Conservation (phyloP, 495 filamentous ascomycete genomes). For the Neurospora sp. region DNA sequence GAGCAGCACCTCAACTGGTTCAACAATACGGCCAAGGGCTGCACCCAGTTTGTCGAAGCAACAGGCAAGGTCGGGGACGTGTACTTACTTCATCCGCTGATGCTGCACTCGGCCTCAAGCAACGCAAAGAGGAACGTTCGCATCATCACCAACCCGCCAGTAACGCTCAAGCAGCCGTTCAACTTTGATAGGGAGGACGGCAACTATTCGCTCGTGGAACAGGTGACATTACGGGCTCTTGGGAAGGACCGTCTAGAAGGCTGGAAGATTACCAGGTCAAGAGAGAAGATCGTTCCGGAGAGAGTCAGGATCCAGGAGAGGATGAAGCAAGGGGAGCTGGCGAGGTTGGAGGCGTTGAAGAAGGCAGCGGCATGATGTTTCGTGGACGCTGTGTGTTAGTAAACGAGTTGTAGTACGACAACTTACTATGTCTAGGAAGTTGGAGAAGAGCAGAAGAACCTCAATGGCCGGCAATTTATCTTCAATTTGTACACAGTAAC, state of each 20-base stretch:
- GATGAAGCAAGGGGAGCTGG: constrained; percentile 39
- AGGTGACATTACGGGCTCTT: constrained; percentile 50
- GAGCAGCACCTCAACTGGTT: constrained; percentile 44
- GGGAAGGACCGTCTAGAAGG: constrained; percentile 47
- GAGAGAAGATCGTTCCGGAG: constrained; percentile 36
- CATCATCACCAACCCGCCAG: constrained; percentile 66
- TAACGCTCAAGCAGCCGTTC: constrained; percentile 53
- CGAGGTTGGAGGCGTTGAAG: constrained; percentile 25
- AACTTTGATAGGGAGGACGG: constrained; percentile 50
- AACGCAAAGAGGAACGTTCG: constrained; percentile 50
- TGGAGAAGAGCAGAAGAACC: not conserved
- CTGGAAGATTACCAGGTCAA: constrained; percentile 50
- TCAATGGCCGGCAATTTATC: not conserved
- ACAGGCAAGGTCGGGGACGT: constrained; percentile 58
- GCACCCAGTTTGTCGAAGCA: constrained; percentile 51
- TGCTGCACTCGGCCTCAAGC: constrained; percentile 55
- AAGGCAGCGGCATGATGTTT: not conserved
- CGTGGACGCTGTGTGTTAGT: not conserved
- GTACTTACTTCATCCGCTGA: constrained; percentile 61
- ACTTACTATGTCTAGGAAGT: not conserved
- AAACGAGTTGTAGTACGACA: not conserved
- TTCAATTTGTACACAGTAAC: not conserved
- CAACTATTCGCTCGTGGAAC: constrained; percentile 59
- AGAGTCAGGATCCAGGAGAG: constrained; percentile 34
- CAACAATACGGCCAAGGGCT: constrained; percentile 33